Evolutionary conservation across 1,284 basidiomycete species (phyloP), one percentile per base, ranked within the genome.

Genomic region (Ceratobasidium sp.): DNA sequence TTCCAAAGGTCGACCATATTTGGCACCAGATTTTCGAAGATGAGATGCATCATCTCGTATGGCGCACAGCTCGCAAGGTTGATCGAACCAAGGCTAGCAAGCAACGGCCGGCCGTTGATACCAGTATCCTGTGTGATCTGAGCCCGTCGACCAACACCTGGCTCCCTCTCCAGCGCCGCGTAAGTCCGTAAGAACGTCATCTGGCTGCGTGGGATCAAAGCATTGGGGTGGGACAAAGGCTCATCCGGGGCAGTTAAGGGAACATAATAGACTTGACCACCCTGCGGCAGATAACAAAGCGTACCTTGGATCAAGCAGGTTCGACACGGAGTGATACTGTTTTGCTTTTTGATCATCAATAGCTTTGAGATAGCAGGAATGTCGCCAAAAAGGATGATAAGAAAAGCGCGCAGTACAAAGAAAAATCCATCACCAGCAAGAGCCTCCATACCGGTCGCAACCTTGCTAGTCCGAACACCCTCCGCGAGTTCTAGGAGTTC

Each of bases 21-120:
- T 47, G 65, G 77, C 8, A 78, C 53, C 1, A 79, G 61, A 39
- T 79, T 79, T 39, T 79, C 77, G 23, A 75, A 77, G 20, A 79
- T 37, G 8, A 76, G 58, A 56, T 79, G 78, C 78, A 79, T 79
- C 23, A 78, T 68, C 17, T 79, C 78, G 31, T 74, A 77, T 7
- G 78, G 78, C n/a, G 75, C 78, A 10, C 68, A 73, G 26, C 49
- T 39, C 1, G 78, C 33, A n/a, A 77, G 71, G 20, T 68, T n/a
- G 23, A 79, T 37, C 2, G 65, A 63, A 8, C 28, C 28, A 3
- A 53, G 23, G 23, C 11, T 1, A 3, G 51, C 23, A 23, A 53
- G 3, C 6, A 53, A 1, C 23, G 23, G 23, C 11, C 23, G 51
- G 1, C 23, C 51, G 23, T 53, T 53, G 51, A 53, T 2, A 17